Percentiles rank a stretch among this genome's conserved stretches.
phyloP scores from a whole-genome alignment of 352 stramenopile genomes.

The Blastocystis sp. region DNA sequence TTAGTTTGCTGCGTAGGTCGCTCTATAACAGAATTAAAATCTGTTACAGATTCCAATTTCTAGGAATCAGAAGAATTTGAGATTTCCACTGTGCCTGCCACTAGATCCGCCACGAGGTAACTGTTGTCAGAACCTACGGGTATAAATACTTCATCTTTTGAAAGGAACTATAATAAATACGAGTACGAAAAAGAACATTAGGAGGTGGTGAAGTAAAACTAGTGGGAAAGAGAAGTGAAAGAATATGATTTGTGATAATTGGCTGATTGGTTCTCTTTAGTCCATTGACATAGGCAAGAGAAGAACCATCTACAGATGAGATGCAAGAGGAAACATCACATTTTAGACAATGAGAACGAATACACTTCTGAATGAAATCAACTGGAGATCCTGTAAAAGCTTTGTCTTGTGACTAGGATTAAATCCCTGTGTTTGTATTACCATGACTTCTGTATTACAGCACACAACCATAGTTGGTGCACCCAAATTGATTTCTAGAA shows the following conservation, averaged over 20 bases:
- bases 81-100: neutral
- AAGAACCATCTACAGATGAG: constrained; percentile 10
- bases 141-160: constrained; percentile 29
- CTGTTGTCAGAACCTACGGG: constrained; percentile 19
- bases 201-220: neutral
- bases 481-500: constrained; percentile 30
- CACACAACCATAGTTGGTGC: constrained; percentile 19
- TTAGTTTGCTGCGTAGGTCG: neutral
- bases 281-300: constrained; percentile 29
- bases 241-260: neutral
- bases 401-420: neutral
- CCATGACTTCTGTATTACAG: constrained; percentile 24
- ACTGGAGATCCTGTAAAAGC: neutral
- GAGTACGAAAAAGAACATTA: neutral
- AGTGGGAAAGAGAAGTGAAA: neutral
- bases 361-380: constrained; percentile 10
- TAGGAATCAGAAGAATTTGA: neutral
- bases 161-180: neutral
- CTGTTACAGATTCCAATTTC: constrained; percentile 23
- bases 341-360: neutral
- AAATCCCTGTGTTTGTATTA: neutral
- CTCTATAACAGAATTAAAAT: constrained; percentile 24
- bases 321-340: neutral
- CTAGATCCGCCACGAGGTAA: constrained; percentile 22
- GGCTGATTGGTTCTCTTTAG: neutral